Base-by-base conservation (phyloP, 2,329 filamentous ascomycete genomes). In the Metarhizium robertsii region DNA sequence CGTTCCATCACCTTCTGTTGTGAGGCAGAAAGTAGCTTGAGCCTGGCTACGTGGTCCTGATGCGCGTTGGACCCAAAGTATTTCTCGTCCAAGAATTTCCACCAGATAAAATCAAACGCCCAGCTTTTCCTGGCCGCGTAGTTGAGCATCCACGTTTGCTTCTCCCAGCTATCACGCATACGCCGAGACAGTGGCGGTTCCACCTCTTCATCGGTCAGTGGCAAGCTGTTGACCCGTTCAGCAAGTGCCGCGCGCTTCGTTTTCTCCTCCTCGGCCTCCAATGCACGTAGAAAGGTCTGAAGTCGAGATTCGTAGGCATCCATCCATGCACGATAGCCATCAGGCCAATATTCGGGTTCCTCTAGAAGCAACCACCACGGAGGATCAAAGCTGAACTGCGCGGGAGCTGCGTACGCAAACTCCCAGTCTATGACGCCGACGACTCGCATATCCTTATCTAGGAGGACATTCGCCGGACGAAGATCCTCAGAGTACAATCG, bases 341-440 rank as follows among this genome's bases (percentile, higher is more conserved):
- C 56, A 5, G 54, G 10, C 69, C 71, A 73, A 25, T 56, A 57
- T 20, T 73, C 69, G 0, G 66, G 65, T 7, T 49, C 40, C 14
- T 66, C 56, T 2, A 73, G 56, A 0, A 72, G 59, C 2, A 75
- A 62, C 32, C 70, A 75, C 70, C 69, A 74, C 1, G 72, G 72
- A 14, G 61, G 42, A 53, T 53, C 52, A 36, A 53, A 48, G 11
- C 29, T 29, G 32, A 34, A 34, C 32, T 34, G 32, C 32, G 3
- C 38, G 14, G 51, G 51, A 13, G 51, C 51, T 11, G 40, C 40
- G 11, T 72, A 72, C 0, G 68, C 56, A 54, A 71, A 72, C 60
- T 76, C 73, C 71, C 71, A 76, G 57, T 75, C 71, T 16, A 77
- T 70, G 0, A 70, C 64, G 3, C 62, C 69, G 8, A 66, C 60